Conservation (phyloP, 148 eudicot species). For the Mesembryanthemum crystallinum region DNA sequence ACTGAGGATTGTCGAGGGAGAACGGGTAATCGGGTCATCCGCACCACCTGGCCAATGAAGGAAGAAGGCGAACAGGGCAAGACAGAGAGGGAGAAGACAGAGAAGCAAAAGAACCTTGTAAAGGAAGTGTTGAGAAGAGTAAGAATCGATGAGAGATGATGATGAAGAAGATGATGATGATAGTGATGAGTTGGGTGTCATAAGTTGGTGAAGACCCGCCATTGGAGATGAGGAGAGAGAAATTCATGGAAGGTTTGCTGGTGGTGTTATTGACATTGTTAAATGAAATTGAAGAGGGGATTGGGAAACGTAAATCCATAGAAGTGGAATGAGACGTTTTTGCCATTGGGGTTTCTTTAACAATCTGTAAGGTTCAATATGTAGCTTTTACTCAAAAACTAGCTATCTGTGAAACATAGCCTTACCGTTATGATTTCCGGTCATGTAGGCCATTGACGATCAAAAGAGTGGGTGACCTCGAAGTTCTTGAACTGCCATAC, state of each 20-base stretch:
- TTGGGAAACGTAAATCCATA: too few relatives aligned
- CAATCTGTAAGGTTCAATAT: too few relatives aligned
- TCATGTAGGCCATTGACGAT: too few relatives aligned
- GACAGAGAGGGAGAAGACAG: constrained; percentile 41
- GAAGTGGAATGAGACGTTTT: too few relatives aligned
- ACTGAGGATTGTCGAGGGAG: constrained; percentile 26
- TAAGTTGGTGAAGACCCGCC: constrained; percentile 59
- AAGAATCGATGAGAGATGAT: constrained; percentile 16
- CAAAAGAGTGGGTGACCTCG: too few relatives aligned
- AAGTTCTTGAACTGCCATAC: constrained; percentile 62
- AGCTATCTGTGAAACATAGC: too few relatives aligned
- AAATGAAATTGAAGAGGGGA: background rate
- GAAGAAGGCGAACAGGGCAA: constrained; percentile 54
- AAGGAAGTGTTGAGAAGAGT: constrained; percentile 29
- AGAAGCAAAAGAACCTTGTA: constrained; percentile 42
- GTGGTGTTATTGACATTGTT: too few relatives aligned
- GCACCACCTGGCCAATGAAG: constrained; percentile 58
- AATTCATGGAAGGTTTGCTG: background rate
- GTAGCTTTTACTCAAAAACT: too few relatives aligned
- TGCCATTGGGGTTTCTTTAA: too few relatives aligned
- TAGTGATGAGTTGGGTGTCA: too few relatives aligned
- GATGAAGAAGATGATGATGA: constrained; percentile 13
- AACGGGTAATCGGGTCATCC: constrained; percentile 38
- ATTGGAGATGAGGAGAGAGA: constrained; percentile 27
- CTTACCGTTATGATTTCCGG: too few relatives aligned